Evolutionary conservation across 2,329 filamentous ascomycete species (phyloP).

Genomic region (Aspergillus aculeatinus): DNA sequence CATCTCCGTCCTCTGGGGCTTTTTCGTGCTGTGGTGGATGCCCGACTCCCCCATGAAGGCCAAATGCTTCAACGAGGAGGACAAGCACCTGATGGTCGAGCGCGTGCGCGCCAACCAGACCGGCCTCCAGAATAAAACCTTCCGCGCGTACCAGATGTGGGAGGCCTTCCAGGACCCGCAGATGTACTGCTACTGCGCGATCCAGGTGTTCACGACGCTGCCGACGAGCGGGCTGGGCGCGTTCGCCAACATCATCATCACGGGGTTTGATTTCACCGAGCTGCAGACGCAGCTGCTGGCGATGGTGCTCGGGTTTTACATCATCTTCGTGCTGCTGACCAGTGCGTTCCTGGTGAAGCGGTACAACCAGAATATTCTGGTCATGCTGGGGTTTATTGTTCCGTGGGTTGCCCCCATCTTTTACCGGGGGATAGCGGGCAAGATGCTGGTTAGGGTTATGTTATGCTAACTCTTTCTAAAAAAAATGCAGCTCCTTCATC

Average conservation of each 20-base stretch:
- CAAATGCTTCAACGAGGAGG: conserved; percentile 65
- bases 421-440: background rate
- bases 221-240: conserved; percentile 71
- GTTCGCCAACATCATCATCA: conserved; percentile 74
- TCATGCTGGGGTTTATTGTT: conserved; percentile 65
- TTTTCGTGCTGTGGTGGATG: conserved; percentile 63
- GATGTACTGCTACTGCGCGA: conserved; percentile 62
- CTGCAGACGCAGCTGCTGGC: conserved; percentile 71
- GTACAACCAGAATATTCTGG: conserved; percentile 65
- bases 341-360: conserved; percentile 69
- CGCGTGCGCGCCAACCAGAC: conserved; percentile 62
- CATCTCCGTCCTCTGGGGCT: conserved; percentile 63
- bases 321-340: conserved; percentile 66
- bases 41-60: conserved; percentile 71
- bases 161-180: conserved; percentile 66
- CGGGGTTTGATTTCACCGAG: conserved; percentile 62
- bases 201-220: conserved; percentile 70
- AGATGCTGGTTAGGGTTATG: no score
- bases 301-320: conserved; percentile 71
- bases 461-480: no score
- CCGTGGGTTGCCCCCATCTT: conserved; percentile 51
- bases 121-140: conserved; percentile 58
- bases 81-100: conserved; percentile 64
- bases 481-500: conserved; percentile 57
- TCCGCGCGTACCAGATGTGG: conserved; percentile 54